Evolutionary conservation across 768 basidiomycete species (phyloP), one percentile per base, ranked within the genome.

Genomic region (Favolaschia claudopus): DNA sequence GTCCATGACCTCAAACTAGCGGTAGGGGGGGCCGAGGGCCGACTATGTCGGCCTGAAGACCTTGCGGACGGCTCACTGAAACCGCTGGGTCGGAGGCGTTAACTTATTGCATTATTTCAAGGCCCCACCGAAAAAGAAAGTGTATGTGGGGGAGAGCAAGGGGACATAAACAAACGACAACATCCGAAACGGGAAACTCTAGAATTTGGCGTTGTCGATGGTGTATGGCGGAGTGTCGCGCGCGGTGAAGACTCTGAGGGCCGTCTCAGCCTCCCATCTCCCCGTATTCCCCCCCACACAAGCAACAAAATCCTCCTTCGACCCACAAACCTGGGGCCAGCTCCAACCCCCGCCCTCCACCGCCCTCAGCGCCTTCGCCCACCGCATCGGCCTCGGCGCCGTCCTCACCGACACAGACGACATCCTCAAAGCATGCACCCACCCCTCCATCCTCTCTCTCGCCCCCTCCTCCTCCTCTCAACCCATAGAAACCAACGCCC

Each of bases 391-490:
- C 31, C 85, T 93, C 3, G 80, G 82, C 0, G 79, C 82, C 1
- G 77, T 89, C n/a, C 67, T 89, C 24, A 64, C 77, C 2, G 78
- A 83, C 4, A 68, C 84, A 6, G 85, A 88, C 38, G 66, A 82
- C 19, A 75, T 92, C 42, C 83, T 85, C 64, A 90, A 90, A 69
- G 88, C 86, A 19, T 92, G 91, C 79, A 95, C 92, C 3, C 93
- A 93, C 71, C 80, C 85, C 19, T 92, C 91, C 5, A 87, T 89
- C 64, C 67, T 85, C 47, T 67, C 76, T 38, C 76, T 88, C 49
- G 82, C 87, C 89, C 14, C 69, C 82, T 62, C 79, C 82, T 36
- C 78, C 83, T 24, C 66, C 72, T 17, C 86, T 87, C 33, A n/a
- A n/a, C n/a, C n/a, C n/a, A n/a, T n/a, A n/a, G 70, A 78, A 27